A percentile compares a stretch with the other conserved stretches of the same genome.
phyloP scores from a whole-genome alignment of 2,329 filamentous ascomycete species.

The Fusarium abutilonis region DNA sequence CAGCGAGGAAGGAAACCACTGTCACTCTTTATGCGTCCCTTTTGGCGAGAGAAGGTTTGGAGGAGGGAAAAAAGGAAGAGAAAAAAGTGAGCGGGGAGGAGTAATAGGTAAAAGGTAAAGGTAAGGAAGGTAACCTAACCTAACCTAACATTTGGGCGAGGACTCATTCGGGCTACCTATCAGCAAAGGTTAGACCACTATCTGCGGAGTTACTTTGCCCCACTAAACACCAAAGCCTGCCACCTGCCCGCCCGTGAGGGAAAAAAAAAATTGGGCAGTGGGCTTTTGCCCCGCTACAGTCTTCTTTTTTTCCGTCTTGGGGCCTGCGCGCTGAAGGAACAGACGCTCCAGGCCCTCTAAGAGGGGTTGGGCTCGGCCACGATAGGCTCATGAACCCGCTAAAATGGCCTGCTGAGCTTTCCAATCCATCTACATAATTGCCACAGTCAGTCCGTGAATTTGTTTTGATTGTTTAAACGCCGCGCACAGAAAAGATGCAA shows the following conservation, averaged over 20 bases:
- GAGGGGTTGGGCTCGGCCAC: slow-evolving; percentile 29
- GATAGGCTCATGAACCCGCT: slow-evolving; percentile 37
- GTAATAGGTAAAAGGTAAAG: slow-evolving; percentile 26
- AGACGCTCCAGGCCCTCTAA: slow-evolving; percentile 36
- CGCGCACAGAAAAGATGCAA: slow-evolving; percentile 36
- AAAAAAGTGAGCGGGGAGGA: slow-evolving; percentile 45
- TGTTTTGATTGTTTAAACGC: slow-evolving; percentile 7
- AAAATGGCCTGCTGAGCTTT: slow-evolving; percentile 32
- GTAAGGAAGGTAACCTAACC: slow-evolving; percentile 18
- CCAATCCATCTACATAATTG: slow-evolving; percentile 5
- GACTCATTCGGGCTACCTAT: slow-evolving; percentile 38
- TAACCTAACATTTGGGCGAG: slow-evolving; percentile 13
- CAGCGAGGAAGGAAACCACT: slow-evolving; percentile 52
- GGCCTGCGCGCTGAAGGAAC: slow-evolving; percentile 18
- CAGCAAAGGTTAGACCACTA: slow-evolving; percentile 36
- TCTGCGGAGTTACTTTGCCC: slow-evolving; percentile 9
- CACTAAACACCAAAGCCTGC: slow-evolving; percentile 16
- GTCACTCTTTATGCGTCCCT: slow-evolving; percentile 55
- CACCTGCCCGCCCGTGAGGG: slow-evolving; percentile 4
- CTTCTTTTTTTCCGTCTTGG: slow-evolving; percentile 5
- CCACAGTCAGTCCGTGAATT: slow-evolving; percentile 19
- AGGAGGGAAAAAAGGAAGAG: slow-evolving; percentile 34
- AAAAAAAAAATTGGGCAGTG: slow-evolving; percentile 43
- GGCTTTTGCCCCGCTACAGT: slow-evolving; percentile 31
- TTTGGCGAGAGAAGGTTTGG: slow-evolving; percentile 43